Percentiles rank a stretch among this genome's conserved stretches.
phyloP scores from a whole-genome alignment of 345 rosid genomes.

The rapeseed (Brassica napus) region Da-Ae NC_063447.1:48167001-48167500 shows the following conservation, averaged over 20 bases:
- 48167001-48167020: neutral
- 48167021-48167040: neutral
- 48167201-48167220: constrained; percentile 39
- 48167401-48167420: neutral
- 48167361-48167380: neutral
- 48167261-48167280: constrained; percentile 47
- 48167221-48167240: neutral
- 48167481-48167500: neutral
- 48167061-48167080: neutral
- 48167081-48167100: neutral
- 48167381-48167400: neutral
- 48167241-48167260: constrained; percentile 21
- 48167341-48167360: neutral
- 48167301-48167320: neutral
- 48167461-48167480: neutral
- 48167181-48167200: constrained; percentile 39
- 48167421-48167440: neutral
- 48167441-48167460: neutral
- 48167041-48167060: neutral
- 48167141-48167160: neutral
- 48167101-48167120: neutral
- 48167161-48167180: constrained; percentile 62
- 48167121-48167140: neutral
- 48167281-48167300: constrained; percentile 21
- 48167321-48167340: neutral